Evolutionary conservation across 192 early-diverging fungal species (phyloP), one percentile per base, ranked within the genome.

Genomic region (Coemansia sp.): DNA sequence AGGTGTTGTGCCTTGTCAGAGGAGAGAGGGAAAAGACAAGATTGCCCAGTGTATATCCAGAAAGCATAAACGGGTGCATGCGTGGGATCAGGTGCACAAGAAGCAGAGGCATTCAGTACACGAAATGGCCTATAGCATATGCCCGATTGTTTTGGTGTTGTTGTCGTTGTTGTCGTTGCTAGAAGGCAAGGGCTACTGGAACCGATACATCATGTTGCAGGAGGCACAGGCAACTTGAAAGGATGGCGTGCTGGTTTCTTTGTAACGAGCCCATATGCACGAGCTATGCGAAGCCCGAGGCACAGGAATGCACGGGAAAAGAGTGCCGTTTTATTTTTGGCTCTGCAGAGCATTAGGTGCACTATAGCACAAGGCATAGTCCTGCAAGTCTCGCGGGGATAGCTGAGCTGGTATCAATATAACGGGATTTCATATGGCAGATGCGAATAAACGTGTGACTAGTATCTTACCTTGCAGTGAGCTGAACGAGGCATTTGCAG

Each of bases 401-500:
- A 3, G 29, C 29, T 29, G 29, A 29, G 29, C 29, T 29, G 29
- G 29, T 29, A 29, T 29, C 23, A 25, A 22, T 22, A 25, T 25
- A 25, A 22, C 23, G 49, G 10, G 23, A 25, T 52, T 20, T 25
- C 20, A 8, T 19, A 20, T 48, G 7, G 45, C 45, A 20, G 14
- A 7, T 40, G 45, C 15, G 45, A 8, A 22, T 0, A 17, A 48
- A 17, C 17, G 45, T 48, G n/a, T 48, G 45, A 40, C 22, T 49
- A 5, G 9, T n/a, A 49, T 54, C 55, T 57, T 57, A 57, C 55
- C 55, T 57, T 57, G 32, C 33, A 57, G 55, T n/a, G 55, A 57
- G 55, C 55, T 36, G 29, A 36, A 19, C 17, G 55, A 57, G 33
- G 55, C 33, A 25, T 33, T 36, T 35, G 55, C 55, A n/a, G 34